phyloP scores from a whole-genome alignment of 208 protist species.

The Trichomonas vaginalis region DNA sequence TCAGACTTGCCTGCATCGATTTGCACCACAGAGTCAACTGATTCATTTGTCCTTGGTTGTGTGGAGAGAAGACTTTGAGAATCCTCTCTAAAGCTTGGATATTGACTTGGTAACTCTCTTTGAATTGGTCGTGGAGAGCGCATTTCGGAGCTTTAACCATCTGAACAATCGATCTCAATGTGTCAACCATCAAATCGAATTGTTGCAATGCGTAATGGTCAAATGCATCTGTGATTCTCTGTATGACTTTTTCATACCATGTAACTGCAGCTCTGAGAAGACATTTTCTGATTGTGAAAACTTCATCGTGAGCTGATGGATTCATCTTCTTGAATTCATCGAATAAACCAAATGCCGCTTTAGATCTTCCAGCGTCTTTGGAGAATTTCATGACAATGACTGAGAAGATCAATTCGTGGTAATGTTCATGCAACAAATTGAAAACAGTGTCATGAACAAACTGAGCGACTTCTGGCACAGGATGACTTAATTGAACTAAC shows the following conservation, averaged over 20 bases:
- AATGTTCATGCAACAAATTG: not conserved
- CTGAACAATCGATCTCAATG: not conserved
- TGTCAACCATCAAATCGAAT: not conserved
- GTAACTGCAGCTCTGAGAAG: not conserved
- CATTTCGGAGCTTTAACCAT: not conserved
- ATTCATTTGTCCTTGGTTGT: not conserved
- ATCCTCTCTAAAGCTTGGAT: not conserved
- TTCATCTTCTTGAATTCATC: not conserved
- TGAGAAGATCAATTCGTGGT: constrained; percentile 1
- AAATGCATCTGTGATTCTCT: not conserved
- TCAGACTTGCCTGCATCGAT: not conserved
- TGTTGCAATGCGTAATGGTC: not conserved
- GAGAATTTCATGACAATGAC: not conserved
- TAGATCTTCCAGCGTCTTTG: not conserved
- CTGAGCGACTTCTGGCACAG: not conserved
- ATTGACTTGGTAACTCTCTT: not conserved
- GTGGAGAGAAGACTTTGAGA: not conserved
- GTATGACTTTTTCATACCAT: not conserved
- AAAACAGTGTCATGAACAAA: not conserved
- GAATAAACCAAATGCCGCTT: not conserved
- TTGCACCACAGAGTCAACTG: not conserved
- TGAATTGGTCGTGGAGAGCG: not conserved
- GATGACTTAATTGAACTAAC: not conserved
- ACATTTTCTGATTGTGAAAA: not conserved
- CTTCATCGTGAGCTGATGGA: not conserved